These are phyloP conservation scores for Geosmithia morbida DNA, from an alignment of 2,329 filamentous ascomycete genomes.

Conservation along the genomic window DNA sequence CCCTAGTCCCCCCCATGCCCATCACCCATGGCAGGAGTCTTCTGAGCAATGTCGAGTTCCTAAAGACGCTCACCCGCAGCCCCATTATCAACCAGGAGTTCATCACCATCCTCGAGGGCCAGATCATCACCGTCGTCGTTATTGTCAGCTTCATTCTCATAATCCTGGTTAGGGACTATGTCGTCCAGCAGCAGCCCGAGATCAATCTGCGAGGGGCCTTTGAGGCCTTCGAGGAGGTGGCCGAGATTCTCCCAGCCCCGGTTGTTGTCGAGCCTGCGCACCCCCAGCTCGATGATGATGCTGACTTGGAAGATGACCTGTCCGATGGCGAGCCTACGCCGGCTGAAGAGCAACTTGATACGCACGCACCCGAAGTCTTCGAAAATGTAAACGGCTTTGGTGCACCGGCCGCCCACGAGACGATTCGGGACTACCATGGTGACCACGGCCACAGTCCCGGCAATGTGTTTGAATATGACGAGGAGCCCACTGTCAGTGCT, in stretches of 20 bases:
- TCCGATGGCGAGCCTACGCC: neutral
- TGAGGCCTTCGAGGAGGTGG: neutral
- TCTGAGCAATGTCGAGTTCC: slow-evolving; percentile 40
- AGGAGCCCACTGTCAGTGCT: neutral
- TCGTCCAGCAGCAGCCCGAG: slow-evolving; percentile 92
- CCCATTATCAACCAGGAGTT: slow-evolving; percentile 62
- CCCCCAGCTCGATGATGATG: neutral
- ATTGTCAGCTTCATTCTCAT: slow-evolving; percentile 94
- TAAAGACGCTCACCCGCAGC: slow-evolving; percentile 52
- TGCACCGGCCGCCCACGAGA: too few species aligned
- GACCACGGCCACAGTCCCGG: too few species aligned
- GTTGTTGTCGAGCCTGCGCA: neutral
- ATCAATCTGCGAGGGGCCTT: slow-evolving; percentile 57
- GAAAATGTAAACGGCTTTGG: too few species aligned
- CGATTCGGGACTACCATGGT: too few species aligned
- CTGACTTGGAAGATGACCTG: neutral
- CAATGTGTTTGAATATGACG: neutral
- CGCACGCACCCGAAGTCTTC: too few species aligned
- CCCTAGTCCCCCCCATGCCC: neutral
- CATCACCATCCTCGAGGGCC: slow-evolving; percentile 77
- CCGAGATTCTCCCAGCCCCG: neutral
- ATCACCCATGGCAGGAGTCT: slow-evolving; percentile 20
- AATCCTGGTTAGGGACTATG: slow-evolving; percentile 92
- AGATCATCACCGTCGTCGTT: slow-evolving; percentile 82
- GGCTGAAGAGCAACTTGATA: neutral